Percentiles rank a stretch among this genome's conserved stretches.
Conservation (phyloP, 192 early-diverging fungal species). For the Coemansia sp. region DNA sequence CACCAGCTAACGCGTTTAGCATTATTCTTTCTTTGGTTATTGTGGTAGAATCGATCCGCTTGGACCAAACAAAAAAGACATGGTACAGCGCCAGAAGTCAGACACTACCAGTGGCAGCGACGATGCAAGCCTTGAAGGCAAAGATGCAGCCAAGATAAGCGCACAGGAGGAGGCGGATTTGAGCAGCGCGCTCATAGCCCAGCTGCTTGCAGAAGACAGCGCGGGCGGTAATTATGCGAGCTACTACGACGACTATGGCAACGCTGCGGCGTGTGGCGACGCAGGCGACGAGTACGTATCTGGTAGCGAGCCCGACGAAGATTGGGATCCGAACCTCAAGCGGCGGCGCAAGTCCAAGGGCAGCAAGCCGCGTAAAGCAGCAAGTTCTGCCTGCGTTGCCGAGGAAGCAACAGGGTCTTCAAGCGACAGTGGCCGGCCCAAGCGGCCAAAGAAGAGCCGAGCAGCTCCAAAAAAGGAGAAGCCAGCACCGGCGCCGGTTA, state of each 20-base stretch:
- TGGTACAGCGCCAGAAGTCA: neutral
- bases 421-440: slow-evolving; percentile 25
- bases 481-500: slow-evolving; percentile 36
- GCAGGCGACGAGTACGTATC: slow-evolving; percentile 50
- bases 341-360: slow-evolving; percentile 28
- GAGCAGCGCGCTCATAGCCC: slow-evolving; percentile 76
- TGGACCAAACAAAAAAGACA: neutral
- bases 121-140: neutral
- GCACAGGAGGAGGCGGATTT: slow-evolving; percentile 76
- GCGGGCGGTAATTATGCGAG: slow-evolving; percentile 58
- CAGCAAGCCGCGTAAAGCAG: slow-evolving; percentile 21
- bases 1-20: neutral
- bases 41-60: neutral
- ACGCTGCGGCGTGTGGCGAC: slow-evolving; percentile 25
- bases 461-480: slow-evolving; percentile 10
- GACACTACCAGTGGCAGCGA: neutral
- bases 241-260: slow-evolving; percentile 54
- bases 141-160: slow-evolving; percentile 35
- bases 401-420: neutral
- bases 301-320: slow-evolving; percentile 45
- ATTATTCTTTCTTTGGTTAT: neutral
- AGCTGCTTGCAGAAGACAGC: slow-evolving; percentile 69
- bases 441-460: slow-evolving; percentile 11
- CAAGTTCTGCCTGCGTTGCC: neutral
- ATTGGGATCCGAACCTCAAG: slow-evolving; percentile 48